Conservation (phyloP, 768 basidiomycete genomes). For the Agrocybe pediades region DNA sequence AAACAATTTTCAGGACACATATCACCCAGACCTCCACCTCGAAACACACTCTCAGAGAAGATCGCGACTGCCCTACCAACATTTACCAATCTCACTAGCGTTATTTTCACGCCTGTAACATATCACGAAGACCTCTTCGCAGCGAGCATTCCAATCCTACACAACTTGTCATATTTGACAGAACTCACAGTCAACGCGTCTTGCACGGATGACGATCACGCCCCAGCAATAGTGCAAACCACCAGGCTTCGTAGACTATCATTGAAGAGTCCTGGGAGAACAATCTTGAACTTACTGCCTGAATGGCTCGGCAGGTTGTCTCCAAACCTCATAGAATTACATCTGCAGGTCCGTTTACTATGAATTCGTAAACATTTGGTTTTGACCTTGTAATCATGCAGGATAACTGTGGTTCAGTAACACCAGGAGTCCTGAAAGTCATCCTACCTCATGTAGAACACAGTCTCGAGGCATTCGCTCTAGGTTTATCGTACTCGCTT, state of each 20-base stretch:
- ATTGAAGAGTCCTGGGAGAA: constrained; percentile 38
- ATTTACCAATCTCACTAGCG: constrained; percentile 33
- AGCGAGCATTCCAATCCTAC: constrained; percentile 26
- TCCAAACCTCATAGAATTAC: constrained; percentile 16
- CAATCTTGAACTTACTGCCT: constrained; percentile 43
- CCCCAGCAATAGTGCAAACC: constrained; percentile 29
- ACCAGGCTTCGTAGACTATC: constrained; percentile 30
- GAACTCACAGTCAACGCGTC: constrained; percentile 36
- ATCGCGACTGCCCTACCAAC: constrained; percentile 28
- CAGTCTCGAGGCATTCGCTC: constrained; percentile 37
- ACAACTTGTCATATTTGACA: constrained; percentile 20
- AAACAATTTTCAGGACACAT: constrained; percentile 19
- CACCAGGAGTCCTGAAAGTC: constrained; percentile 55
- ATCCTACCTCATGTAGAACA: constrained; percentile 39
- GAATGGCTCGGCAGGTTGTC: constrained; percentile 44
- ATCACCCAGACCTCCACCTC: constrained; percentile 29
- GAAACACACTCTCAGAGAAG: constrained; percentile 28
- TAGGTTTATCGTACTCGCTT: constrained; percentile 64
- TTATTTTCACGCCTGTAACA: constrained; percentile 35
- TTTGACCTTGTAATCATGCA: constrained; percentile 19
- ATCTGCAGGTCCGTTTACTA: constrained; percentile 11
- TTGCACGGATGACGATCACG: constrained; percentile 33
- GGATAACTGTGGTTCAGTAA: constrained; percentile 66
- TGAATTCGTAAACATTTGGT: not conserved
- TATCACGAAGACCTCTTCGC: constrained; percentile 36